Conservation (phyloP, 257 asterid species). For the Przewalskia tangutica region DNA sequence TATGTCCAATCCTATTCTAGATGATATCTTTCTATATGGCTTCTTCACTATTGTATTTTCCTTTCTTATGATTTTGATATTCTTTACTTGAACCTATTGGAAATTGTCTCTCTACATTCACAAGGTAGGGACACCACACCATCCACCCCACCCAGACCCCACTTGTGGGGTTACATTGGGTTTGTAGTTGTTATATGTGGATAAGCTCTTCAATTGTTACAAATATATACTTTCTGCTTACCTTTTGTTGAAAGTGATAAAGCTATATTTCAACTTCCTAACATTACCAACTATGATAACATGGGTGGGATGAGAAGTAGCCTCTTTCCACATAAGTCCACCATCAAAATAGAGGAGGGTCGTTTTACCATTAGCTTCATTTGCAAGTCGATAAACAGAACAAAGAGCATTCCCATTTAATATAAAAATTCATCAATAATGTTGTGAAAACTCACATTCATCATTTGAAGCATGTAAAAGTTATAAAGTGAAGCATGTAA, state of each 20-base stretch:
- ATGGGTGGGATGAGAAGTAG: neutral
- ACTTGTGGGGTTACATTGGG: too few relatives aligned
- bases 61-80: too few relatives aligned
- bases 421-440: neutral
- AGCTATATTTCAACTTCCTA: neutral
- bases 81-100: too few relatives aligned
- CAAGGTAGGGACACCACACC: too few relatives aligned
- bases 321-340: neutral
- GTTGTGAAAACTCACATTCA: neutral
- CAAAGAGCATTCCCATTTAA: neutral
- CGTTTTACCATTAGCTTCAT: neutral
- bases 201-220: neutral
- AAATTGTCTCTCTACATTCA: too few relatives aligned
- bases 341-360: neutral
- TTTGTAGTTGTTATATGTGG: neutral
- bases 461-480: neutral
- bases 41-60: too few relatives aligned
- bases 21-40: neutral
- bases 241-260: neutral
- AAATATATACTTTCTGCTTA: neutral
- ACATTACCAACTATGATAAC: neutral
- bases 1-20: neutral
- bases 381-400: neutral
- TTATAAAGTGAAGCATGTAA: neutral
- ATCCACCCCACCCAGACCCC: too few relatives aligned